Base-by-base conservation (phyloP, 257 asterid genomes). In the Scutellaria baicalensis region DNA sequence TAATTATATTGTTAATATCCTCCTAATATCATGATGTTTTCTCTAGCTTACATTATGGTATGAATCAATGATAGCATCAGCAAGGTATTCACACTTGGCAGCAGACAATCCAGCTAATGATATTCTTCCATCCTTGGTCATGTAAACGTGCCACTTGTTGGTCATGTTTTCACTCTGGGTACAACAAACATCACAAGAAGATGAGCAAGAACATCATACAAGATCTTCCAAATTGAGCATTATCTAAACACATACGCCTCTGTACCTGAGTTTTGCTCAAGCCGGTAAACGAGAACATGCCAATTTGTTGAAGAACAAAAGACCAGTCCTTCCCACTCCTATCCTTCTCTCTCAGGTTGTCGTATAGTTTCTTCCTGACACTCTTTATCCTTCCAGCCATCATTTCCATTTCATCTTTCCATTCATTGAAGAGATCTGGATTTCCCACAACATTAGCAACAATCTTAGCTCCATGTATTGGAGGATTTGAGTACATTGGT, bases 401-500 rank as follows among this genome's bases (percentile, higher is more conserved):
- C 81, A 81, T 20, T 70, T 86, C 92, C 97, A 93, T 93, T 81
- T 93, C 97, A 70, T 81, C 86, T 78, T 91, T 91, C 99, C 99
- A 93, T 60, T 91, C 96, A 47, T 78, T 72, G 78, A 91, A 91
- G 42, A 93, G 86, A 65, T 83, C 94, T 3, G 91, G 75, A 70
- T 59, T 86, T 42, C 99, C 99, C 45, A 93, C 97, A 60, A 93
- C 84, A 62, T 89, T 87, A 63, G 99, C 95, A 59, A 93, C 99
- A 71, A 93, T 88, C 78, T 76, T 85, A 39, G 99, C 99, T 76
- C 99, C 99, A 33, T 93, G 99, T 54, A 93, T 54, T 12, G 99
- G 96, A 73, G 99, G 99, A 75, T 93, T 93, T 33, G 97, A 93
- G 87, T 91, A 91, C 97, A 93, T 93, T 68, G 99, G 97, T 23